Base-by-base conservation (phyloP, 1,284 basidiomycete species). In the Ceratobasidium sp. region DNA sequence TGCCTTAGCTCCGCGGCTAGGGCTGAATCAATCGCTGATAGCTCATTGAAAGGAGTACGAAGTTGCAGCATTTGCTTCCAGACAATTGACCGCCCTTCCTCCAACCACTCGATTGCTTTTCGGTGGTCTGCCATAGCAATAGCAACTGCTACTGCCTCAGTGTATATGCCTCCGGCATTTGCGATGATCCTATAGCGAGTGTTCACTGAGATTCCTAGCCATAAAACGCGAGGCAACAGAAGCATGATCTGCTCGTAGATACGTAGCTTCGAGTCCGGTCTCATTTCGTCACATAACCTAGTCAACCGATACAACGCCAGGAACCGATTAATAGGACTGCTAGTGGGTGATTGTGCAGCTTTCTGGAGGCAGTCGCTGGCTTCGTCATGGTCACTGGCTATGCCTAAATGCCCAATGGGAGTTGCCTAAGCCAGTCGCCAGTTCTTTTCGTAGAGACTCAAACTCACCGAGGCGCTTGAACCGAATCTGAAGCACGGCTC, bases 1-100 rank as follows among this genome's bases (percentile, higher is more conserved):
- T 19, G 50, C 54, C 41, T 14, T 5, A 53, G 48, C 14, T 41
- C 48, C 24, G 19, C 17, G 1, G 48, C 64, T 3, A 66, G 51
- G 3, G 27, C 41, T 6, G 50, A 50, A 29, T 56, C 51, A 41
- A 66, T n/a, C 24, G 19, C 31, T 17, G 17, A 5, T 2, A 66
- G 50, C 1, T 56, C 51, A 14, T 56, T 53, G 3, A 59, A 5
- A 1, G 66, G 66, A 1, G 64, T 66, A 14, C 64, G 64, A 33
- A 56, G 50, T 53, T 56, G 51, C 2, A 56, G 24, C 6, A 66
- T 66, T n/a, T 69, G 66, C n/a, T 54, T 66, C 64, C 51, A 54
- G 27, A 56, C n/a, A 3, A 56, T 45, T 9, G 36, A 22, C 3
- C 24, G 48, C 1, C 51, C 64, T 3, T 22, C 19, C 41, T 66